Base-by-base conservation (phyloP, 148 eudicot genomes). In the Polygonum aviculare region DNA sequence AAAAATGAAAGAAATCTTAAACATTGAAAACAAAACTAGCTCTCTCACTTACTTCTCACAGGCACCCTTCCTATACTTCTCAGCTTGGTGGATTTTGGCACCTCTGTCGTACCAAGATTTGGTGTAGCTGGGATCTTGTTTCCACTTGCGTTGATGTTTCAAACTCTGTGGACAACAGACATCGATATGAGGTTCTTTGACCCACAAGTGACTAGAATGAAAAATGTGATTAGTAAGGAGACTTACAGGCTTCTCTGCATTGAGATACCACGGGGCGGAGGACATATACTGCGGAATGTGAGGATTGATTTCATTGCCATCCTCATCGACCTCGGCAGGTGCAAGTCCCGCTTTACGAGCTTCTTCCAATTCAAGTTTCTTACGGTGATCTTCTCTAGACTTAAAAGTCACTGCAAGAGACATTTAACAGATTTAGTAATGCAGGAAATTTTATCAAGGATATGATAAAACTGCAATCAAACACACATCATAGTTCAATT, bases 261-360 rank as follows among this genome's bases (percentile, higher is more conserved):
- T 94, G 54, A 90, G 89, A 85, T 94, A 94, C 97, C 97, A 94
- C 74, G 97, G 98, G 18, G 98, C 98, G 45, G 97, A 90, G 14
- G 98, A 92, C 96, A 91, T 92, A 84, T 89, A 94, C 89, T 92
- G 97, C 5, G 98, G 98, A 78, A 94, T 94, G 45, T 94, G 98
- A 79, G 98, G 98, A 55, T 94, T 94, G 67, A 94, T 94, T 86
- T 94, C 98, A 81, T 94, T 94, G 73, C 98, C 98, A 87, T 94
- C 94, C 79, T 90, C 97, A 74, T 94, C 98, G 14, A 91, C 90
- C 81, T 90, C 98, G 6, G 97, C 95, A 5, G 98, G 97, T 2
- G 98, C 98, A 84, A 94, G 95, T 78, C 98, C 97, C 8, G 97
- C 98, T 82, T 92, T 94, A 51, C 97, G 91, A 15, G 97, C 98